These are phyloP conservation scores for Aegilops sharonensis DNA, from an alignment of 176 grass and related monocot species.

Conservation along the genomic window DNA sequence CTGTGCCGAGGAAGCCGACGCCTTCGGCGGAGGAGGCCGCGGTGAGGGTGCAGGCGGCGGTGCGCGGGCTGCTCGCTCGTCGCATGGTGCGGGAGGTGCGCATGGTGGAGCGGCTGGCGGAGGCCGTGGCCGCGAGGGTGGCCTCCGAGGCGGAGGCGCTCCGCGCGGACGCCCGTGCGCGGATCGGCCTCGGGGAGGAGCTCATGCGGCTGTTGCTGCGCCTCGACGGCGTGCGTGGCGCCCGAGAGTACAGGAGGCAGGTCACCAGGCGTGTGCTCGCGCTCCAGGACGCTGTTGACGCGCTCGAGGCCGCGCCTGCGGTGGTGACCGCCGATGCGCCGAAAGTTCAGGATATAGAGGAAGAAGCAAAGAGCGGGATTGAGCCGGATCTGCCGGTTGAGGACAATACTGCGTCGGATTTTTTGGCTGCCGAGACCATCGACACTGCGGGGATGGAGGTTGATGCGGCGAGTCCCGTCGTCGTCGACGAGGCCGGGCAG, in stretches of 20 bases:
- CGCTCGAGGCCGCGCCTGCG: slow-evolving; percentile 13
- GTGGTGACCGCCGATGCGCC: neutral
- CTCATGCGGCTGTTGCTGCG: slow-evolving; percentile 60
- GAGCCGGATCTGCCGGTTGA: neutral
- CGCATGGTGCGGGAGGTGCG: neutral
- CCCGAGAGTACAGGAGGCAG: slow-evolving; percentile 55
- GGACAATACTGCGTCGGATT: neutral
- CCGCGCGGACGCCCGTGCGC: neutral
- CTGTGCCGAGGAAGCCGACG: neutral
- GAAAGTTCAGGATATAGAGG: neutral
- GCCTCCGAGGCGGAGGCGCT: slow-evolving; percentile 23
- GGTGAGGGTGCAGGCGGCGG: slow-evolving; percentile 47
- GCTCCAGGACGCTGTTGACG: slow-evolving; percentile 71
- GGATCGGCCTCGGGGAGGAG: neutral
- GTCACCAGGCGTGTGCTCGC: slow-evolving; percentile 59
- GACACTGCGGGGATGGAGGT: neutral
- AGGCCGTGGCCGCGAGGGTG: slow-evolving; percentile 30
- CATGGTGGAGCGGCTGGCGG: slow-evolving; percentile 31
- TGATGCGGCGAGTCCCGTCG: neutral
- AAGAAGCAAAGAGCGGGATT: neutral
- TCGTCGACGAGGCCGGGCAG: neutral
- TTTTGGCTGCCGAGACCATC: neutral
- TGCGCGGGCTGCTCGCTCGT: slow-evolving; percentile 20
- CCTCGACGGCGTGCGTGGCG: slow-evolving; percentile 60
- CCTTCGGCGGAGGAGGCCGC: slow-evolving; percentile 13